Evolutionary conservation across 2,329 filamentous ascomycete genomes (phyloP).

Genomic region (Boeremia lycopersici): DNA sequence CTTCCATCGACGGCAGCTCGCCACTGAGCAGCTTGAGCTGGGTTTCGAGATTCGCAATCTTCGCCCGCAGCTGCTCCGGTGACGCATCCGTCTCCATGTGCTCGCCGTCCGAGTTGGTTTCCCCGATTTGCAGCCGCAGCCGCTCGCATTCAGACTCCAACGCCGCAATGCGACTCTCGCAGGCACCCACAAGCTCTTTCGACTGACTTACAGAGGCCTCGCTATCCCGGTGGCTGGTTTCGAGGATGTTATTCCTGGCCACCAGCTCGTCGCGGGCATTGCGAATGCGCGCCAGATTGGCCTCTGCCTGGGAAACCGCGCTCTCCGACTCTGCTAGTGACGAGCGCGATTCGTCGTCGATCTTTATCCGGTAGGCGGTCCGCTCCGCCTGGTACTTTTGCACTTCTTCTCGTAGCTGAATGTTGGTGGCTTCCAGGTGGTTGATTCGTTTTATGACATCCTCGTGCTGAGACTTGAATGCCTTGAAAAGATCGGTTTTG

Average conservation of each 20-base stretch:
- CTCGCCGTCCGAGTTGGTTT: constrained; percentile 39
- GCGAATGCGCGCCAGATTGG: constrained; percentile 84
- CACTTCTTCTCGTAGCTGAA: constrained; percentile 81
- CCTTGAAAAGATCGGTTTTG: constrained; percentile 91
- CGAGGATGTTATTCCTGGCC: constrained; percentile 80
- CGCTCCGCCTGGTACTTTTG: constrained; percentile 85
- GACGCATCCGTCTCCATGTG: constrained; percentile 62
- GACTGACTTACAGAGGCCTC: constrained; percentile 72
- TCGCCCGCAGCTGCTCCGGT: constrained; percentile 73
- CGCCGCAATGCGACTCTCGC: constrained; percentile 78
- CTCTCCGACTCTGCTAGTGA: constrained; percentile 79
- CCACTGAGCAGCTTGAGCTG: constrained; percentile 85
- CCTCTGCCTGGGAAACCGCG: constrained; percentile 79
- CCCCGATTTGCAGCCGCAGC: constrained; percentile 63
- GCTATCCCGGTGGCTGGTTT: constrained; percentile 78
- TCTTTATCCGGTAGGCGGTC: constrained; percentile 76
- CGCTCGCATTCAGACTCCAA: constrained; percentile 84
- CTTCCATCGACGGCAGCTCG: constrained; percentile 87
- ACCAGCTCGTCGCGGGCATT: constrained; percentile 83
- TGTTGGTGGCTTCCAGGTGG: constrained; percentile 85
- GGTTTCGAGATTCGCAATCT: constrained; percentile 75
- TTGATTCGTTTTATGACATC: constrained; percentile 93
- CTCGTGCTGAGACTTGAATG: constrained; percentile 86
- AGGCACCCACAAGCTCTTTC: constrained; percentile 78
- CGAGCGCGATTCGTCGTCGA: constrained; percentile 79